Percentiles rank a stretch among this genome's conserved stretches.
Evolutionary conservation across 1,139 yeast species (phyloP).

Genomic region (Kurtzmaniella natalensis): DNA sequence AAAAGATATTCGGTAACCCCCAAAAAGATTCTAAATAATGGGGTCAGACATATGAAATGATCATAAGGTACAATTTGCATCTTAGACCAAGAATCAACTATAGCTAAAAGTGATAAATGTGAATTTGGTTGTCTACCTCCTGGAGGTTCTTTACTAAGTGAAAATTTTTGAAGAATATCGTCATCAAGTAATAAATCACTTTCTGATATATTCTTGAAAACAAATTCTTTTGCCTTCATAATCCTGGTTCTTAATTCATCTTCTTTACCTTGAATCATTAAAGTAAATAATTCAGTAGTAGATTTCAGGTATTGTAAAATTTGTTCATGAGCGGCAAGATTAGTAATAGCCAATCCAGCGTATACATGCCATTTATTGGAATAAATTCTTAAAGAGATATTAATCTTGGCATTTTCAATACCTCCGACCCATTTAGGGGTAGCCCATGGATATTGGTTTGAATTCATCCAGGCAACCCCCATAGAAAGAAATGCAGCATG

Average conservation of each 20-base stretch:
- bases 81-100: conserved; percentile 91
- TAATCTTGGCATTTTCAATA: conserved; percentile 90
- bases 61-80: conserved; percentile 88
- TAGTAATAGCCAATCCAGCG: conserved; percentile 94
- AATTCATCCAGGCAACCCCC: conserved; percentile 94
- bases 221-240: conserved; percentile 62
- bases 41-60: conserved; percentile 95
- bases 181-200: conserved; percentile 69
- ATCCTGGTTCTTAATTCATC: conserved; percentile 58
- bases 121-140: conserved; percentile 76
- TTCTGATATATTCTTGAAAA: conserved; percentile 62
- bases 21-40: conserved; percentile 79
- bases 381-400: conserved; percentile 83
- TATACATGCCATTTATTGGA: conserved; percentile 98
- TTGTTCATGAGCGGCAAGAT: conserved; percentile 91
- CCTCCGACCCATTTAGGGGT: conserved; percentile 88
- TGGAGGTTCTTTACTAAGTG: conserved; percentile 73
- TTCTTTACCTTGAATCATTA: conserved; percentile 70
- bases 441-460: conserved; percentile 89
- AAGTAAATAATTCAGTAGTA: conserved; percentile 73
- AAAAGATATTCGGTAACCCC: conserved; percentile 93
- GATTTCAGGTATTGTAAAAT: conserved; percentile 85
- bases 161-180: conserved; percentile 70
- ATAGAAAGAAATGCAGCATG: conserved; percentile 95
- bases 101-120: conserved; percentile 80